A percentile compares a stretch with the other conserved stretches of the same genome.
These are phyloP conservation scores for Suillus fuscotomentosus DNA, from an alignment of 768 basidiomycete genomes.

Conservation along the genomic window DNA sequence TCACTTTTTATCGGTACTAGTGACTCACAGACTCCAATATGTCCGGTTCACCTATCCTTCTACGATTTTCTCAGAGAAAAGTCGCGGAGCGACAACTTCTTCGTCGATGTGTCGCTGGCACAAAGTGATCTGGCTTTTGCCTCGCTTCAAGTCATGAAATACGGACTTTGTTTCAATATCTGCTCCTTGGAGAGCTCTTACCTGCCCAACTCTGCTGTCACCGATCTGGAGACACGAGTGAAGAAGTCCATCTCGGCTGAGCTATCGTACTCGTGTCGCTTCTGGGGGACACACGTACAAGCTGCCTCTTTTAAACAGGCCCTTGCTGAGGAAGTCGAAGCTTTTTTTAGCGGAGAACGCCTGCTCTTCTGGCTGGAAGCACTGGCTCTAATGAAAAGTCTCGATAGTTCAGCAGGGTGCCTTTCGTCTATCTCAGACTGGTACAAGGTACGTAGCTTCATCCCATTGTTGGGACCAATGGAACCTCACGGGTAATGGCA, in stretches of 20 bases:
- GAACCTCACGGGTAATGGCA: not conserved
- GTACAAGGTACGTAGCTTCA: too few relatives aligned
- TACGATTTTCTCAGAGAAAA: slow-evolving; percentile 20
- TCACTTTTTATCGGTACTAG: slow-evolving; percentile 5
- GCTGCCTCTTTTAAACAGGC: not conserved
- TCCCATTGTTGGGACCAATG: not conserved
- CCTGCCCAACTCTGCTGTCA: slow-evolving; percentile 19
- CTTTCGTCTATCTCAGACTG: too few relatives aligned
- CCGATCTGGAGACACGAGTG: slow-evolving; percentile 11
- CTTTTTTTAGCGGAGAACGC: slow-evolving; percentile 17
- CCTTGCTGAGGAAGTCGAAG: slow-evolving; percentile 13
- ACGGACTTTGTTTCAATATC: slow-evolving; percentile 12
- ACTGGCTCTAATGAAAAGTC: too few relatives aligned
- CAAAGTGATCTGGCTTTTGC: slow-evolving; percentile 11
- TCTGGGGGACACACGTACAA: slow-evolving; percentile 30
- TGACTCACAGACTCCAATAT: slow-evolving; percentile 3
- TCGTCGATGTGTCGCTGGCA: not conserved
- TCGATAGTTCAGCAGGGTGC: too few relatives aligned
- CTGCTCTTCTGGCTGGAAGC: not conserved
- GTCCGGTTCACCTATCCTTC: slow-evolving; percentile 25
- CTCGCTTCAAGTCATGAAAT: slow-evolving; percentile 26
- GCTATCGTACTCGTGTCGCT: slow-evolving; percentile 30
- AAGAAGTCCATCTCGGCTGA: slow-evolving; percentile 21
- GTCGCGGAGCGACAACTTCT: slow-evolving; percentile 13
- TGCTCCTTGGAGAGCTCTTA: slow-evolving; percentile 25